These are phyloP conservation scores for Leishmania arabica DNA, from an alignment of 208 protist genomes.

Conservation along the genomic window DNA sequence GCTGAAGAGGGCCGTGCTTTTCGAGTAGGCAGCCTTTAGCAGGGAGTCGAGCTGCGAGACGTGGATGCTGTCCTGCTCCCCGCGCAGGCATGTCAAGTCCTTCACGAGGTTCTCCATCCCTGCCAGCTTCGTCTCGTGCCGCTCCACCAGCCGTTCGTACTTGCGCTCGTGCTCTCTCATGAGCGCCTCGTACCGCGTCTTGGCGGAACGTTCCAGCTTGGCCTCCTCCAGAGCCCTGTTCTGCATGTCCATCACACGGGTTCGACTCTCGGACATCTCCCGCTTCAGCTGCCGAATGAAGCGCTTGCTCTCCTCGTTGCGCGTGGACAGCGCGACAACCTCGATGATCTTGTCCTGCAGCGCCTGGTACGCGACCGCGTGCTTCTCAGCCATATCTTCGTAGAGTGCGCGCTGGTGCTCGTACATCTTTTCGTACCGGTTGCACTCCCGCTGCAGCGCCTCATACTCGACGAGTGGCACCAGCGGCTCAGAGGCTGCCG, in stretches of 20 bases:
- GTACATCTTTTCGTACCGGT: slow-evolving; percentile 89
- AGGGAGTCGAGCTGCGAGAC: slow-evolving; percentile 80
- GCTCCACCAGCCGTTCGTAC: slow-evolving; percentile 55
- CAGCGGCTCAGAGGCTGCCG: slow-evolving; percentile 33
- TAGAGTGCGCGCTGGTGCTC: slow-evolving; percentile 86
- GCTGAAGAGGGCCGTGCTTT: slow-evolving; percentile 85
- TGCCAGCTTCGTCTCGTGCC: slow-evolving; percentile 64
- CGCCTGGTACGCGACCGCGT: slow-evolving; percentile 66
- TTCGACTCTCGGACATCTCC: slow-evolving; percentile 82
- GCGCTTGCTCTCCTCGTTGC: slow-evolving; percentile 89
- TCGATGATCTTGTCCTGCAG: slow-evolving; percentile 90
- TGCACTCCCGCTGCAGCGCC: slow-evolving; percentile 67
- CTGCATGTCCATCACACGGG: slow-evolving; percentile 82
- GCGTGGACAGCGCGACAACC: slow-evolving; percentile 82
- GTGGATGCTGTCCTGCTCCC: slow-evolving; percentile 66
- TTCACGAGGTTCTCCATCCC: slow-evolving; percentile 76
- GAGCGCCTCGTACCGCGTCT: slow-evolving; percentile 58
- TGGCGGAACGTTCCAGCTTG: slow-evolving; percentile 47
- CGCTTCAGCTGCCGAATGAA: slow-evolving; percentile 91
- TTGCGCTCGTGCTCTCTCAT: slow-evolving; percentile 65
- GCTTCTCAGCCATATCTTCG: slow-evolving; percentile 81
- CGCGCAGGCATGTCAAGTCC: slow-evolving; percentile 70
- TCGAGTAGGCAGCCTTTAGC: slow-evolving; percentile 81
- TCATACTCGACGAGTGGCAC: slow-evolving; percentile 65
- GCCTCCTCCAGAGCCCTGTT: slow-evolving; percentile 74